A percentile compares a stretch with the other conserved stretches of the same genome.
phyloP scores from a whole-genome alignment of 805 yeast species.

The Yamadazyma tumulicola region DNA sequence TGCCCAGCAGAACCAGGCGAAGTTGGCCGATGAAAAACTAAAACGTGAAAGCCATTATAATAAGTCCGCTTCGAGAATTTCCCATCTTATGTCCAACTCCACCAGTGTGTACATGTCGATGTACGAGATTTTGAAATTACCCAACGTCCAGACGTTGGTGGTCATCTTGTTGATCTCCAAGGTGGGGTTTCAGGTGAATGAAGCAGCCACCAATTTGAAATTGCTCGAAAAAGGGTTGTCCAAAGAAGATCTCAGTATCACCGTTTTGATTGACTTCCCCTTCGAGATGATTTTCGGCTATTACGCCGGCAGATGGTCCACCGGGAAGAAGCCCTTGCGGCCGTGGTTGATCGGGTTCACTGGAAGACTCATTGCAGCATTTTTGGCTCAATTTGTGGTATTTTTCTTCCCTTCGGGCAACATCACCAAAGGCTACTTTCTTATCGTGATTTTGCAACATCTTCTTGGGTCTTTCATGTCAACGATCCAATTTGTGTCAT shows the following conservation, averaged over 20 bases:
- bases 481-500: constrained; percentile 91
- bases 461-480: constrained; percentile 86
- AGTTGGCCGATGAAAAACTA: constrained; percentile 24
- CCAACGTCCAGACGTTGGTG: constrained; percentile 71
- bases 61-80: constrained; percentile 10
- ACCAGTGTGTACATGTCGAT: constrained; percentile 57
- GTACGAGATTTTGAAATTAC: constrained; percentile 63
- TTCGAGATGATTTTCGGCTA: constrained; percentile 94
- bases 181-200: constrained; percentile 93
- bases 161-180: constrained; percentile 75
- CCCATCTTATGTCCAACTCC: constrained; percentile 11
- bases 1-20: constrained; percentile 26
- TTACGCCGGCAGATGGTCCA: constrained; percentile 93
- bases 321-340: constrained; percentile 67
- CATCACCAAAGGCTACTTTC: constrained; percentile 54
- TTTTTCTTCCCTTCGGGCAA: constrained; percentile 48
- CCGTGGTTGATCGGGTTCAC: constrained; percentile 91
- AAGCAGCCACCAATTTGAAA: constrained; percentile 91
- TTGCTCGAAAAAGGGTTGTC: constrained; percentile 86
- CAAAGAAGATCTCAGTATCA: constrained; percentile 88
- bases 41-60: constrained; percentile 27
- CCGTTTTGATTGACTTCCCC: constrained; percentile 92
- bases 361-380: constrained; percentile 76
- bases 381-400: constrained; percentile 70
- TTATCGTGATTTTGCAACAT: constrained; percentile 78